Evolutionary conservation across 2,329 filamentous ascomycete genomes (phyloP), one percentile per base, ranked within the genome.

Genomic region (Volutella citrinella): DNA sequence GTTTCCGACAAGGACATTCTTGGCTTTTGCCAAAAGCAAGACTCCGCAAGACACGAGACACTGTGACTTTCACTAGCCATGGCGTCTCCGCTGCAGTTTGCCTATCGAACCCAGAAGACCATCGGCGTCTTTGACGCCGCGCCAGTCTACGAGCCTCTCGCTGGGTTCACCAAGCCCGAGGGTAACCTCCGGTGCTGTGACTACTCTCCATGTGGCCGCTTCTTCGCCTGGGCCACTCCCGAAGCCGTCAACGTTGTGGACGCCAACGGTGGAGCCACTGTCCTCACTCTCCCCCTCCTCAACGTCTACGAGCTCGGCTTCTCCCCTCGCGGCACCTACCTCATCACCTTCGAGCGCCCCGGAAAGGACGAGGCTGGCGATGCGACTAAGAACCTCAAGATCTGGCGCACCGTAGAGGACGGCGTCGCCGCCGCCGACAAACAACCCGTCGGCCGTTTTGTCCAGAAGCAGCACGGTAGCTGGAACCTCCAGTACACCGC

Each of bases 401-500:
- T 98, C 52, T 98, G 93, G 93, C 81, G 82, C 59, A 89, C 87
- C 21, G 68, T 87, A 35, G 85, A 91, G 57, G 80, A 85, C 8
- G 61, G 73, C 10, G 68, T 78, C 28, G 76, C 76, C 27, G 78
- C 66, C 30, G 68, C 66, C 41, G 77, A 83, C 49, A 84, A 87
- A 65, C 73, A 82, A 53, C 81, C 90, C 19, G 75, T 96, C 27
- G 91, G 90, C 45, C 77, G 81, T 55, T 98, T 94, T 61, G 93
- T 98, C 49, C 93, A 98, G 66, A 96, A 96, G 74, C 85, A 82
- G 47, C 88, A 95, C 70, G 87, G 85, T 27, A 87, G 90, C 56
- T 97, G 91, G 91, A 97, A 96, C 61, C 73, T 98, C 58, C 91
- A 97, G 67, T 98, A 97, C 66, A 95, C 90, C 19, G 77, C 80